Evolutionary conservation across 768 basidiomycete genomes (phyloP).

Genomic region (Hericium rajendrae): DNA sequence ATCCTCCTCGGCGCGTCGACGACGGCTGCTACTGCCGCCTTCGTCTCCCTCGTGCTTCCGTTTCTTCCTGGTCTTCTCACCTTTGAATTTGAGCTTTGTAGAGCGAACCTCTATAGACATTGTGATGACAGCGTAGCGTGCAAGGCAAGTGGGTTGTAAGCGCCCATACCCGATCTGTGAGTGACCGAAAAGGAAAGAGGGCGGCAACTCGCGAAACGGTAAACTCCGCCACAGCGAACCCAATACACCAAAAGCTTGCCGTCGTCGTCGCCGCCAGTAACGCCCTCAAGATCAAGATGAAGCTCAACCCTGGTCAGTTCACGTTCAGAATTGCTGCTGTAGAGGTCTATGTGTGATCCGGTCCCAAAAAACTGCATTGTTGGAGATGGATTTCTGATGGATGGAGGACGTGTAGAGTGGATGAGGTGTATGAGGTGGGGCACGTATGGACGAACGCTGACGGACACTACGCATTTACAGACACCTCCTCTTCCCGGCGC

Average conservation of each 20-base stretch:
- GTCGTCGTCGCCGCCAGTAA: constrained; percentile 39
- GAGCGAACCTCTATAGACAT: constrained; percentile 41
- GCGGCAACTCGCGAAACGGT: constrained; percentile 1
- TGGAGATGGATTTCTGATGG: constrained; percentile 38
- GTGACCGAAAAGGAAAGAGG: not conserved
- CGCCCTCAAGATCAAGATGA: constrained; percentile 60
- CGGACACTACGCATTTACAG: constrained; percentile 27
- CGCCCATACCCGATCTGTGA: not conserved
- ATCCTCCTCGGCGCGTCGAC: constrained; percentile 43
- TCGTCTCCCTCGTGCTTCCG: constrained; percentile 51
- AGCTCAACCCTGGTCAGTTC: constrained; percentile 74
- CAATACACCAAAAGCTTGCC: constrained; percentile 7
- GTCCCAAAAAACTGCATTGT: constrained; percentile 17
- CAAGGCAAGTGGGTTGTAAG: not conserved
- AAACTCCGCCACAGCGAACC: constrained; percentile 10
- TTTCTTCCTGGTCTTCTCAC: constrained; percentile 79
- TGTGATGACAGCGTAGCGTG: constrained; percentile 28
- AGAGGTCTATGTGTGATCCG: constrained; percentile 15
- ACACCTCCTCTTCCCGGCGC: constrained; percentile 88
- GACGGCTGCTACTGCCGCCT: constrained; percentile 36
- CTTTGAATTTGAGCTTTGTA: constrained; percentile 81
- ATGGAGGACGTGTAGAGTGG: constrained; percentile 27
- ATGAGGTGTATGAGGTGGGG: constrained; percentile 9
- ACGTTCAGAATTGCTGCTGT: constrained; percentile 15
- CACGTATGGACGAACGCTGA: constrained; percentile 24